Conservation (phyloP, 495 filamentous ascomycete species). For the Penicillium argentinense region DNA sequence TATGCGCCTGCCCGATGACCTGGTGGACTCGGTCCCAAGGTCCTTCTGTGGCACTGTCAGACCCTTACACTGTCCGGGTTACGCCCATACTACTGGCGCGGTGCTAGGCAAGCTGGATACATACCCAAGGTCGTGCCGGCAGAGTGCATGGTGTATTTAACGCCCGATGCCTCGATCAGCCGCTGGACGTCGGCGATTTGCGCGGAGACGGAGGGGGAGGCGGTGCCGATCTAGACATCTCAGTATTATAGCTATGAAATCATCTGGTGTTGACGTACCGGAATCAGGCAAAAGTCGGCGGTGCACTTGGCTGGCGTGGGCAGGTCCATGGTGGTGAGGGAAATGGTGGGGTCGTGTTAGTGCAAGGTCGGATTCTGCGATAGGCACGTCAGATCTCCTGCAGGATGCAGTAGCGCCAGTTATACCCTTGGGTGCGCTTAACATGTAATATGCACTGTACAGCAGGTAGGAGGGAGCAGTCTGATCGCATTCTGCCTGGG, state of each 20-base stretch:
- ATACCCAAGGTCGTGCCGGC: constrained; percentile 89
- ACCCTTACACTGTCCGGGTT: no score
- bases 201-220: constrained; percentile 75
- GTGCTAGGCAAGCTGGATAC: constrained; percentile 23
- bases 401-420: no score
- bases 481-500: no score
- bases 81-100: no score
- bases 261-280: constrained; percentile 47
- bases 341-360: no score
- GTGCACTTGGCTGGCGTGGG: constrained; percentile 66
- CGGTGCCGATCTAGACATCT: constrained; percentile 89
- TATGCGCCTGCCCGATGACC: constrained; percentile 89
- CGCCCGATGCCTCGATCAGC: constrained; percentile 73
- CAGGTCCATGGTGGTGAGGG: constrained; percentile 30
- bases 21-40: constrained; percentile 87
- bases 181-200: constrained; percentile 88
- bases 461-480: no score
- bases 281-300: constrained; percentile 82
- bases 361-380: no score
- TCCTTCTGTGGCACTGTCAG: constrained; percentile 66
- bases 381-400: no score
- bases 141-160: constrained; percentile 87
- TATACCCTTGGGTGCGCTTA: no score
- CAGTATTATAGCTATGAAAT: constrained; percentile 28
- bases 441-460: no score